These are phyloP conservation scores for Ricinus communis DNA, from an alignment of 345 rosid species.

Conservation along the genomic window DNA sequence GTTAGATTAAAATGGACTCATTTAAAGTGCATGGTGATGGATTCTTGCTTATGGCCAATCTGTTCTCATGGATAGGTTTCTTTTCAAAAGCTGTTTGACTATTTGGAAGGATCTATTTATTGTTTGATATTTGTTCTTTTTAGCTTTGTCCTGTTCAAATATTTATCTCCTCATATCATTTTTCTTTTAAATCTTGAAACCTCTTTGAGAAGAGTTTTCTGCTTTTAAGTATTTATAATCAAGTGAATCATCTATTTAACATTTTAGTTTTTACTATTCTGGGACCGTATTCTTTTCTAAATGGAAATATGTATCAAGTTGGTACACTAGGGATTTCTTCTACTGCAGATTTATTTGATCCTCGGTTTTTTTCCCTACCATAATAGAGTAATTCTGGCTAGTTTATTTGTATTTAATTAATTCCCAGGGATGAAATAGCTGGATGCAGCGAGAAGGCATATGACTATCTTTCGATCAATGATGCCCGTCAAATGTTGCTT, in stretches of 20 bases:
- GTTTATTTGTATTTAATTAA: background rate
- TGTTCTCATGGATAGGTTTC: background rate
- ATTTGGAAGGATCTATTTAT: background rate
- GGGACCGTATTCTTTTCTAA: too few species aligned
- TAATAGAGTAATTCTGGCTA: background rate
- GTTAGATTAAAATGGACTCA: background rate
- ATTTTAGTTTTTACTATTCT: too few species aligned
- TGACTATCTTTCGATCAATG: constrained; percentile 68
- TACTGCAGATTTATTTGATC: background rate
- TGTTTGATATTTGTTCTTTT: too few species aligned
- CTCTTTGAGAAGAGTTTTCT: too few species aligned
- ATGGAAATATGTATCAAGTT: too few species aligned
- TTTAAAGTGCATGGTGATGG: background rate
- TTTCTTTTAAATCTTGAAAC: too few species aligned
- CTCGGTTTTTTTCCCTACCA: background rate
- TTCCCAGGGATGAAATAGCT: constrained; percentile 85
- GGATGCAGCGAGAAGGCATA: constrained; percentile 99
- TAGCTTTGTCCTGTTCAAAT: too few species aligned
- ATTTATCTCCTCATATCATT: too few species aligned
- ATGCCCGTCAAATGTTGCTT: constrained; percentile 73
- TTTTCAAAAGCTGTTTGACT: background rate
- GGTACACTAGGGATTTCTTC: background rate
- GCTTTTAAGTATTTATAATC: too few species aligned
- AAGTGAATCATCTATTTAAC: too few species aligned
- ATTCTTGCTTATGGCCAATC: background rate